These are phyloP conservation scores for Polyporus arcularius DNA, from an alignment of 768 basidiomycete genomes.

Conservation along the genomic window DNA sequence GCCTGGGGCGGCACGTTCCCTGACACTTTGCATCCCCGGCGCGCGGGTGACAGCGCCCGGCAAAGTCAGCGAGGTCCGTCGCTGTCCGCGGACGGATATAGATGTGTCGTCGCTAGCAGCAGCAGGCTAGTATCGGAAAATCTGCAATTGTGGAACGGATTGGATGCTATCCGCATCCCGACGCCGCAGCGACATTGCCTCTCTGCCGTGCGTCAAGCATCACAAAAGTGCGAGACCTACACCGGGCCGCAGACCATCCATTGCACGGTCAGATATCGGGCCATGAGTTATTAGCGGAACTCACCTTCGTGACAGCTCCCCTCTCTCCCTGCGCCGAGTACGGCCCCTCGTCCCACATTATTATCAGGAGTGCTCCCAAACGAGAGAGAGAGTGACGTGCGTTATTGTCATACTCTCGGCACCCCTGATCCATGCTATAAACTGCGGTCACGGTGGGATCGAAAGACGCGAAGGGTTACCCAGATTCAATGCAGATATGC, in stretches of 20 bases:
- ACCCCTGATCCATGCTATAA: conserved; percentile 4
- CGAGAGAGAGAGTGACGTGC: neutral
- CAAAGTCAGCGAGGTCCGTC: neutral
- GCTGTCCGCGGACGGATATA: neutral
- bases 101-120: neutral
- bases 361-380: neutral
- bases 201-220: neutral
- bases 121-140: neutral
- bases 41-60: neutral
- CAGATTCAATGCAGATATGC: conserved; percentile 2
- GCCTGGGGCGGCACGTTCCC: conserved; percentile 8
- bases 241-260: neutral
- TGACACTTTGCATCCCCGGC: conserved; percentile 12
- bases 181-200: conserved; percentile 1
- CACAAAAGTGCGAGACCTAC: too few species aligned
- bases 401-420: conserved; percentile 12
- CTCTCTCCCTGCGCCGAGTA: neutral
- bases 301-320: neutral
- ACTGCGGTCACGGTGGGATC: neutral
- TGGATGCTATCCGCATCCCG: conserved; percentile 5
- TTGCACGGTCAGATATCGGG: neutral
- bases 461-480: neutral
- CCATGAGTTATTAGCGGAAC: neutral
- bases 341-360: conserved; percentile 13
- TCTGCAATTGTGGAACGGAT: conserved; percentile 2